Evolutionary conservation across 1,139 yeast genomes (phyloP), one percentile per base, ranked within the genome.

Genomic region (Taphrina deformans): DNA sequence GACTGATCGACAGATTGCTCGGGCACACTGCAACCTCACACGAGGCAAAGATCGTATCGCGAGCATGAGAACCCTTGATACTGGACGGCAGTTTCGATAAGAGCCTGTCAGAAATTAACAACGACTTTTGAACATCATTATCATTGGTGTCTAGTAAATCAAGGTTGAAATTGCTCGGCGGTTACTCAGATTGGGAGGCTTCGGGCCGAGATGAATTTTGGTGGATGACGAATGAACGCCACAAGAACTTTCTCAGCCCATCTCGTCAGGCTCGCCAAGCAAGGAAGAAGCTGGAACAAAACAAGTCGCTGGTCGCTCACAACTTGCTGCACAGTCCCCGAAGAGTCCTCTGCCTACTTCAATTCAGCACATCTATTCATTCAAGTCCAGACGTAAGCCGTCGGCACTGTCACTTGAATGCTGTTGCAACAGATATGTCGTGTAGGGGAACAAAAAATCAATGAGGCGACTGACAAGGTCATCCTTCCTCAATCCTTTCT

Each of bases 381-480:
- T n/a, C n/a, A n/a, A n/a, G n/a, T n/a, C n/a, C n/a, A n/a, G n/a
- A n/a, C n/a, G n/a, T n/a, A n/a, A n/a, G n/a, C n/a, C n/a, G n/a
- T n/a, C n/a, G n/a, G n/a, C 5, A 31, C 35, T 10, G 9, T 14
- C 5, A 2, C 5, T n/a, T 35, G 31, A 21, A 53, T 53, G 58
- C 48, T 38, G n/a, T 1, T 38, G 46, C 45, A 31, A 38, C 58
- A 53, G 38, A 24, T 18, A 23, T 31, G 35, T n/a, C 21, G 3
- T 5, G 48, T 53, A 18, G 9, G 48, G 12, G 45, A 35, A 2
- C 35, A 23, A 14, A 38, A 26, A 14, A 53, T 53, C 31, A 24
- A 35, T 38, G 63, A 59, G 27, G 63, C 63, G 18, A 59, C 56
- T 7, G 63, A 59, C 63, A 59, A 59, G 51, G 45, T 51, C 50